Evolutionary conservation across 768 basidiomycete genomes (phyloP).

Genomic region (Cantharellus anzutake): DNA sequence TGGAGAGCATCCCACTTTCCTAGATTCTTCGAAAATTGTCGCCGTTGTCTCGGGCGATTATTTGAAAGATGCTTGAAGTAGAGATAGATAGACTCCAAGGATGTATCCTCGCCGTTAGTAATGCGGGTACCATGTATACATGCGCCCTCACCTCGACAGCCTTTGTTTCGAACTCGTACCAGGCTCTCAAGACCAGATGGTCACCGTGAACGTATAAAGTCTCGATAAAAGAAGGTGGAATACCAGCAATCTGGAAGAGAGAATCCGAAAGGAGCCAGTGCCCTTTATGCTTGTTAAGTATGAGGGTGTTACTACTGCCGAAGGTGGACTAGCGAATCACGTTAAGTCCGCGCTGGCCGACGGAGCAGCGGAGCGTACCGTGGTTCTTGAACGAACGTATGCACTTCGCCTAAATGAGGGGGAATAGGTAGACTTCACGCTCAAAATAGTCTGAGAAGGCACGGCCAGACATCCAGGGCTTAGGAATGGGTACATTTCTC

Average conservation of each 20-base stretch:
- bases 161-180: neutral
- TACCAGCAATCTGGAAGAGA: neutral
- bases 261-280: neutral
- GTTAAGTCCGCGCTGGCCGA: neutral
- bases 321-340: neutral
- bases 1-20: conserved; percentile 1
- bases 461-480: neutral
- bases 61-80: conserved; percentile 3
- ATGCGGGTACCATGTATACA: too few species aligned
- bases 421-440: neutral
- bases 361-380: neutral
- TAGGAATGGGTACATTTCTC: neutral
- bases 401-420: conserved; percentile 1
- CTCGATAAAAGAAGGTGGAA: neutral
- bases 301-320: neutral
- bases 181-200: neutral
- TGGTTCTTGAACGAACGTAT: neutral
- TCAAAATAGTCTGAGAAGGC: neutral
- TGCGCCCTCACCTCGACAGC: neutral
- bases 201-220: neutral
- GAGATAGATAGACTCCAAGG: neutral
- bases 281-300: neutral
- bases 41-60: conserved; percentile 4
- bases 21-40: conserved; percentile 2
- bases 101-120: too few species aligned